Conservation (phyloP, 2,329 filamentous ascomycete genomes). For the Aspergillus hortae region DNA sequence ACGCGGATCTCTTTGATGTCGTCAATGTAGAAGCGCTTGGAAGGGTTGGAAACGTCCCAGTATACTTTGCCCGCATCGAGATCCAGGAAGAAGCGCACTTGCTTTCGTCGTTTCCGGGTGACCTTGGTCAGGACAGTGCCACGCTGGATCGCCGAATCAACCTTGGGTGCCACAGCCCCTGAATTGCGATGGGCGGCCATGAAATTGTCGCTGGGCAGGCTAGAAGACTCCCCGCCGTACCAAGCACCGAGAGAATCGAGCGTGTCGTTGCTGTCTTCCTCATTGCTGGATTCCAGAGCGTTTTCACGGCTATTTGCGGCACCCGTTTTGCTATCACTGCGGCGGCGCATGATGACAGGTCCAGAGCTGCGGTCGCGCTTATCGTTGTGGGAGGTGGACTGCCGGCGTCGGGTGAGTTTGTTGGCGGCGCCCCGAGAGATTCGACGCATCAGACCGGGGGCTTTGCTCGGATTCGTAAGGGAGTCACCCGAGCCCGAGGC, state of each 20-base stretch:
- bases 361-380: conserved; percentile 86
- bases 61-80: conserved; percentile 79
- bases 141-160: conserved; percentile 71
- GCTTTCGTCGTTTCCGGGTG: conserved; percentile 73
- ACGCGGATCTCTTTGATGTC: conserved; percentile 89
- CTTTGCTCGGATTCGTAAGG: conserved; percentile 50
- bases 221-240: conserved; percentile 39
- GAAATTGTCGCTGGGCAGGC: conserved; percentile 35
- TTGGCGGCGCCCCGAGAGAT: conserved; percentile 77
- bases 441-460: conserved; percentile 71
- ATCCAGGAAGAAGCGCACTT: conserved; percentile 75
- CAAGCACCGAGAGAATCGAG: conserved; percentile 43
- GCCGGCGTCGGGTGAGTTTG: conserved; percentile 66
- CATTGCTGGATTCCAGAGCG: conserved; percentile 40
- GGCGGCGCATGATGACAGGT: conserved; percentile 78
- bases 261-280: conserved; percentile 42
- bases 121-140: conserved; percentile 79
- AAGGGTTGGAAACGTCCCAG: conserved; percentile 76
- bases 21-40: conserved; percentile 88
- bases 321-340: conserved; percentile 84
- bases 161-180: conserved; percentile 58
- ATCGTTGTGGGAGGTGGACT: conserved; percentile 71
- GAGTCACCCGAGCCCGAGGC: conserved; percentile 59
- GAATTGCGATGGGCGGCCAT: conserved; percentile 32
- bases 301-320: conserved; percentile 51